Percentiles rank a stretch among this genome's conserved stretches.
These are phyloP conservation scores for Neoascochyta sp. DNA, from an alignment of 2,329 filamentous ascomycete genomes.

Conservation along the genomic window DNA sequence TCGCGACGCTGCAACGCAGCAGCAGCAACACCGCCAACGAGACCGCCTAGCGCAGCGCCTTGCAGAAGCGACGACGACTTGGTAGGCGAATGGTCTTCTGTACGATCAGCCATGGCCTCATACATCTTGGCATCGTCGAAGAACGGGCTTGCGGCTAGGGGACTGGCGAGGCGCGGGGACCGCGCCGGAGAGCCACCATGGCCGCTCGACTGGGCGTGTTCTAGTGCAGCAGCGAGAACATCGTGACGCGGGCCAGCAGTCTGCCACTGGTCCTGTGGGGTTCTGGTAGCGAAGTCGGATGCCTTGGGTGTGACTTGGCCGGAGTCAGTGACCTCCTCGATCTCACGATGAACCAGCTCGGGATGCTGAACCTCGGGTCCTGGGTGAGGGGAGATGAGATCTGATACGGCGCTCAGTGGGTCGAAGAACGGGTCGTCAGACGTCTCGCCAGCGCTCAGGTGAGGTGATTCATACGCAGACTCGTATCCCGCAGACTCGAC, in stretches of 20 bases:
- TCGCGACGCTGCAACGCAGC: conserved; percentile 2
- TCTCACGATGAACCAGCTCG: conserved; percentile 26
- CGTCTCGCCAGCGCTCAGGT: conserved; percentile 20
- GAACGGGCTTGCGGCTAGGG: conserved; percentile 20
- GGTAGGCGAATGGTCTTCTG: conserved; percentile 14
- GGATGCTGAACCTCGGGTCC: conserved; percentile 17
- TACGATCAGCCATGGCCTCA: conserved; percentile 7
- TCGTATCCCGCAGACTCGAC: conserved; percentile 32
- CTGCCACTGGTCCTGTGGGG: conserved; percentile 2
- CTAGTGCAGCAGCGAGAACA: conserved; percentile 22
- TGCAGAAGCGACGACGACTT: conserved; percentile 24
- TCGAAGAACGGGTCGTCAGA: conserved; percentile 24
- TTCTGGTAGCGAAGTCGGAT: conserved; percentile 42
- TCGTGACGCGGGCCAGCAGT: conserved; percentile 16
- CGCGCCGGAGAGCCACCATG: conserved; percentile 6
- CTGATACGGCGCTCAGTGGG: conserved; percentile 13
- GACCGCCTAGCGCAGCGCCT: conserved; percentile 25
- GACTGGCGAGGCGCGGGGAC: conserved; percentile 11
- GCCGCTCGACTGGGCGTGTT: conserved; percentile 13
- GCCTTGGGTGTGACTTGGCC: conserved; percentile 68
- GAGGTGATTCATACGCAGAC: conserved; percentile 42
- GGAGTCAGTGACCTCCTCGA: conserved; percentile 52
- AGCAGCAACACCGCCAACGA: conserved; percentile 24
- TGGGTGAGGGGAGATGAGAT: conserved; percentile 15
- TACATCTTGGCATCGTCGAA: conserved; percentile 26